Conservation (phyloP, 2,329 filamentous ascomycete species). For the Aspergillus calidoustus region DNA sequence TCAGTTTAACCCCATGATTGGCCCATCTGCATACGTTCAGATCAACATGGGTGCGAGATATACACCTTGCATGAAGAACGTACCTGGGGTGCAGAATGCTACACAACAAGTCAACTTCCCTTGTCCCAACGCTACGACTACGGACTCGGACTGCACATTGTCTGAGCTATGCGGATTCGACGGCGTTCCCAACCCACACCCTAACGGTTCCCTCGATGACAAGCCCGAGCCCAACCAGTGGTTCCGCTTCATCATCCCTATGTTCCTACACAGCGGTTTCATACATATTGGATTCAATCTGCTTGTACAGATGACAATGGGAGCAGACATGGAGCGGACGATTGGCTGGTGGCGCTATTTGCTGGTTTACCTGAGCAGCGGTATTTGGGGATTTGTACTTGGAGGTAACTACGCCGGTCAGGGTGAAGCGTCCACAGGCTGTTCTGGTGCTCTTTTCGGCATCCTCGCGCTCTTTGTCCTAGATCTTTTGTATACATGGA, state of each 20-base stretch:
- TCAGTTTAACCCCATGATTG: slow-evolving; percentile 95
- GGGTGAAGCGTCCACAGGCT: slow-evolving; percentile 81
- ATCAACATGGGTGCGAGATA: slow-evolving; percentile 98
- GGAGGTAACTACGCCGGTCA: slow-evolving; percentile 90
- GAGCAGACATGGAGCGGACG: slow-evolving; percentile 86
- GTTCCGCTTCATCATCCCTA: slow-evolving; percentile 94
- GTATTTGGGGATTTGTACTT: slow-evolving; percentile 94
- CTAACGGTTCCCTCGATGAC: slow-evolving; percentile 56
- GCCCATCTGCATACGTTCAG: slow-evolving; percentile 83
- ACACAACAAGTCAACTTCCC: slow-evolving; percentile 60
- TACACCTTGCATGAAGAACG: slow-evolving; percentile 90
- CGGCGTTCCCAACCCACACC: slow-evolving; percentile 70
- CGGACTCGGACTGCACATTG: slow-evolving; percentile 68
- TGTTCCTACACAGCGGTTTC: slow-evolving; percentile 92
- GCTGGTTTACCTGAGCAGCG: slow-evolving; percentile 85
- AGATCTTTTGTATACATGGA: slow-evolving; percentile 93
- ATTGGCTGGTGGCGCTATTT: slow-evolving; percentile 89
- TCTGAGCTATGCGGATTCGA: slow-evolving; percentile 82
- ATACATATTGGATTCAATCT: slow-evolving; percentile 97
- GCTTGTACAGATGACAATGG: slow-evolving; percentile 85
- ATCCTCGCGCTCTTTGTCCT: slow-evolving; percentile 86
- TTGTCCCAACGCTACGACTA: slow-evolving; percentile 78
- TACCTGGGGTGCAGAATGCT: slow-evolving; percentile 46
- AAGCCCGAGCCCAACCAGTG: slow-evolving; percentile 81
- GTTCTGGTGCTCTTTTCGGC: slow-evolving; percentile 88